Base-by-base conservation (phyloP, 192 early-diverging fungal genomes). In the Funneliformis mosseae region DNA sequence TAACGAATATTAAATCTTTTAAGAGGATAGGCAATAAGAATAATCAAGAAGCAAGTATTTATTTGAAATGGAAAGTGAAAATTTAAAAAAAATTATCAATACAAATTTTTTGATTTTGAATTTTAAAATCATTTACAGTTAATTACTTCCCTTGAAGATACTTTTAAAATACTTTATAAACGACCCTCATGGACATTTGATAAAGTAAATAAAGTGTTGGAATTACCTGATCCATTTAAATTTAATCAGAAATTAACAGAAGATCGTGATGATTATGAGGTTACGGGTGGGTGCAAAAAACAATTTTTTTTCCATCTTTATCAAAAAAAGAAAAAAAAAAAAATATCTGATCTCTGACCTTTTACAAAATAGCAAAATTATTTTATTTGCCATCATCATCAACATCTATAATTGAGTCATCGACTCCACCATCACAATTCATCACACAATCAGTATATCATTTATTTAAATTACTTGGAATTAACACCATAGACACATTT, bases 381-480 rank as follows among this genome's bases (percentile, higher is more conserved):
- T 66, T 33, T 25, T 66, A 66, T 38, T 33, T 66, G 5, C 64
- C 64, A 33, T 66, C 64, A n/a, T 66, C 64, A 33, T 66, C 64
- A 33, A 66, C 28, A 1, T 66, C 64, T 33, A 5, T 6, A 14
- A 33, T 33, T 33, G 28, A 66, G 14, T 27, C 64, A 16, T 66
- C 10, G 1, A 27, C 62, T 23, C 64, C 23, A 16, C 64, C 64
- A 10, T 27, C 64, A 28, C 28, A 25, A 14, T 66, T 33, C 23
- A 10, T 66, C 6, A 5, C 64, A 33, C 64, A 66, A 66, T 66
- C 64, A 16, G 11, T 66, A 33, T 33, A 66, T 1, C 64, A 66
- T 28, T 28, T 66, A 38, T 66, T 66, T 66, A 33, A 33, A 33
- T 21, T 66, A 33, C 64, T 66, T 66, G 64, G 64, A 4, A 66